Percentiles rank a stretch among this genome's conserved stretches.
phyloP scores from a whole-genome alignment of 306 rosid genomes.

The Vigna hirtella region DNA sequence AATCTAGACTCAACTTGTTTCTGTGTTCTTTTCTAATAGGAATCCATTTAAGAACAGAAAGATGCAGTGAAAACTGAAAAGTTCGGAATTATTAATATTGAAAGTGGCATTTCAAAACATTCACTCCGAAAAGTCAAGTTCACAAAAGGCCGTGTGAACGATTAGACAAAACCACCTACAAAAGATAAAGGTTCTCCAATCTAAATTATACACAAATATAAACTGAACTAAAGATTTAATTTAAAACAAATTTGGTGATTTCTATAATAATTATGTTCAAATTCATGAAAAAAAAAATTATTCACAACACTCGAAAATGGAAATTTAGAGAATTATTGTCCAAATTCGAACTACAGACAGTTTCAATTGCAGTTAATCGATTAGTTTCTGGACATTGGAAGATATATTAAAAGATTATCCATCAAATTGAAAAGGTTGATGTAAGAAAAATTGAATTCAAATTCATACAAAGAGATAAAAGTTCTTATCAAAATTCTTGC shows the following conservation, averaged over 20 bases:
- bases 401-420: too few species aligned
- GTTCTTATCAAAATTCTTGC: too few species aligned
- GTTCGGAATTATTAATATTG: not conserved
- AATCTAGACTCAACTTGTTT: constrained; percentile 17
- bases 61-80: not conserved
- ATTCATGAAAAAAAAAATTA: not conserved
- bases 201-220: not conserved
- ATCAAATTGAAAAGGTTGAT: too few species aligned
- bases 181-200: constrained; percentile 7
- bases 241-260: not conserved
- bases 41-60: constrained; percentile 9
- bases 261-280: not conserved
- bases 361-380: too few species aligned
- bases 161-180: constrained; percentile 35
- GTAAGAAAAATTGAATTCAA: too few species aligned
- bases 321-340: too few species aligned
- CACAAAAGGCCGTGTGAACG: constrained; percentile 33
- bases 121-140: constrained; percentile 25
- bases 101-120: constrained; percentile 34
- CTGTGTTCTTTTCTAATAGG: not conserved
- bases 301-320: too few species aligned
- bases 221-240: too few species aligned
- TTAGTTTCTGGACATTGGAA: too few species aligned
- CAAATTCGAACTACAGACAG: too few species aligned
- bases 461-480: too few species aligned